phyloP scores from a whole-genome alignment of 2,329 filamentous ascomycete genomes.

The Bipolaris oryzae region DNA sequence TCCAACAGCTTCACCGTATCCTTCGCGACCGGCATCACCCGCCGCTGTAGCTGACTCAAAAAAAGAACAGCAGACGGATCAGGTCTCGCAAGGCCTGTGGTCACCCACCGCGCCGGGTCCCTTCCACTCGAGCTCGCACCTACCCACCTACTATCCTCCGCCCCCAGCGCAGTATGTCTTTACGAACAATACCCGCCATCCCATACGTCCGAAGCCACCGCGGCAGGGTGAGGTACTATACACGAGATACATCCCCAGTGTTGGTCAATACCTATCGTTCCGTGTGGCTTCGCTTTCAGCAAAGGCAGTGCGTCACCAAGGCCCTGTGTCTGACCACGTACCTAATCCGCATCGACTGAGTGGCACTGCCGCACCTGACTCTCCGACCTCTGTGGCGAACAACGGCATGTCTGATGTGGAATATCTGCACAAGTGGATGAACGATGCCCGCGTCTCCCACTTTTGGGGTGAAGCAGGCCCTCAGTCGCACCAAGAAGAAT shows the following conservation, averaged over 20 bases:
- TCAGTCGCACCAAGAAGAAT: slow-evolving; percentile 64
- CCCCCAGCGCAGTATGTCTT: slow-evolving; percentile 80
- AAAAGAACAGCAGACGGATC: slow-evolving; percentile 40
- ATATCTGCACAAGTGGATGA: slow-evolving; percentile 86
- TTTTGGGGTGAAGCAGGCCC: slow-evolving; percentile 78
- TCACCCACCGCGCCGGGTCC: slow-evolving; percentile 62
- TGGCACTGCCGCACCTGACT: slow-evolving; percentile 59
- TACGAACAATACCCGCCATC: slow-evolving; percentile 81
- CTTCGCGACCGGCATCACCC: slow-evolving; percentile 60
- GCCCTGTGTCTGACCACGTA: slow-evolving; percentile 53
- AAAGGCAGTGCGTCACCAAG: slow-evolving; percentile 67
- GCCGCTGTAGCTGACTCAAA: slow-evolving; percentile 34
- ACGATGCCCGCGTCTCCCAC: slow-evolving; percentile 78
- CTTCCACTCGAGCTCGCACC: slow-evolving; percentile 80
- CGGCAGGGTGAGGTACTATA: slow-evolving; percentile 93
- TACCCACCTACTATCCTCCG: slow-evolving; percentile 91
- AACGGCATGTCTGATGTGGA: slow-evolving; percentile 62
- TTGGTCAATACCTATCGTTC: slow-evolving; percentile 86
- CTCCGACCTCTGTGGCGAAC: slow-evolving; percentile 41
- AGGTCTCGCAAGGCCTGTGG: slow-evolving; percentile 45
- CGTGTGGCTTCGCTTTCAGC: slow-evolving; percentile 76
- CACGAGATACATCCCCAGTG: slow-evolving; percentile 79
- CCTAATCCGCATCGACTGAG: slow-evolving; percentile 30
- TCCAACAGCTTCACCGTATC: slow-evolving; percentile 57
- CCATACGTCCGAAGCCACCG: slow-evolving; percentile 84